Conservation (phyloP, 306 rosid species). For the Prunus fruticosa region DNA sequence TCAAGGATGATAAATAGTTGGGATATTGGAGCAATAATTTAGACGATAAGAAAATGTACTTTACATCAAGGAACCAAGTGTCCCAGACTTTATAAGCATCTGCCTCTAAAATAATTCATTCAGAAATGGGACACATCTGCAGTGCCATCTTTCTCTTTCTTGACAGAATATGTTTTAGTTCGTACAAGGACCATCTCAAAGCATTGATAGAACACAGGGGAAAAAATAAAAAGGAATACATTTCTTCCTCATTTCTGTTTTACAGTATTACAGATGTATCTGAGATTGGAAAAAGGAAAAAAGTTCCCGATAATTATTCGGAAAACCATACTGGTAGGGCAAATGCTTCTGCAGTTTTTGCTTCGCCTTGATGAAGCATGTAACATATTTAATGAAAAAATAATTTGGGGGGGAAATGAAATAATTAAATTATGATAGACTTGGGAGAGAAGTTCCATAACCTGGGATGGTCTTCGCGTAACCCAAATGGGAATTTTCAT, state of each 20-base stretch:
- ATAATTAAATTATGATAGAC: neutral
- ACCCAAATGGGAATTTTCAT: neutral
- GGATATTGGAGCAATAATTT: neutral
- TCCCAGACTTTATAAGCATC: no score
- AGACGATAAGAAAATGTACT: neutral
- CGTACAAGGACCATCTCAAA: neutral
- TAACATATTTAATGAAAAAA: neutral
- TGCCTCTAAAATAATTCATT: no score
- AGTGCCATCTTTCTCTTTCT: neutral
- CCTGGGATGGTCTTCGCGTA: neutral
- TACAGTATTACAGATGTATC: neutral
- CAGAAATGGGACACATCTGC: neutral
- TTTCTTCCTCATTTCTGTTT: neutral
- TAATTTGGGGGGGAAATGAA: neutral
- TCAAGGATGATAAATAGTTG: neutral
- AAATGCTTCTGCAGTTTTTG: neutral
- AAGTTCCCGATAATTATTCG: neutral
- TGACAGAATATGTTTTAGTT: neutral
- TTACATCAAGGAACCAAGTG: neutral
- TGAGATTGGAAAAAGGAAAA: neutral
- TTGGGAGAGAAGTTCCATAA: neutral
- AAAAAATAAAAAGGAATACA: neutral
- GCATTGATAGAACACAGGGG: neutral
- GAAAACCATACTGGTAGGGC: neutral
- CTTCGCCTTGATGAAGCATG: no score